Percentiles rank a stretch among this genome's conserved stretches.
These are phyloP conservation scores for Microcera coccophila DNA, from an alignment of 2,329 filamentous ascomycete species.

Conservation along the genomic window DNA sequence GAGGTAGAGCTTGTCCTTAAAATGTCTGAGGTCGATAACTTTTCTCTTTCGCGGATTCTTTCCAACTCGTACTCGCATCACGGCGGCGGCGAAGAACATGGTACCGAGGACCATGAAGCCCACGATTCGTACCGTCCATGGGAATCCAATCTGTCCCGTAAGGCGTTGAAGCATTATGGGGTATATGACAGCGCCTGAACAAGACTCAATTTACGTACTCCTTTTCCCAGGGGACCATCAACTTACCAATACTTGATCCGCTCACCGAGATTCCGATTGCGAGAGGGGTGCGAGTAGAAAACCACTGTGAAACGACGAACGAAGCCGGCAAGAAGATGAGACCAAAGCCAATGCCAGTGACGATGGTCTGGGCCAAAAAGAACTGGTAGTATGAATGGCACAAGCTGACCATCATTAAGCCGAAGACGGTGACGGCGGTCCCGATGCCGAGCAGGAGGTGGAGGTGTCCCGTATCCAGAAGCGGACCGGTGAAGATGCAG, in stretches of 20 bases:
- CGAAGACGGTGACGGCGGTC: constrained; percentile 33
- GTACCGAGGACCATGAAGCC: constrained; percentile 25
- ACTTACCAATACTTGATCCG: constrained; percentile 38
- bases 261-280: constrained; percentile 41
- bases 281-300: constrained; percentile 27
- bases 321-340: background rate
- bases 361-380: constrained; percentile 40
- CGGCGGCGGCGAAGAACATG: constrained; percentile 22
- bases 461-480: constrained; percentile 40
- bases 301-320: background rate
- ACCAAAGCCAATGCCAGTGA: constrained; percentile 38
- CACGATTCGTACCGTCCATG: background rate
- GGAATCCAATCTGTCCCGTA: constrained; percentile 27
- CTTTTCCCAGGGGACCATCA: no score
- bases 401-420: constrained; percentile 38
- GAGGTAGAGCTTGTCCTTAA: constrained; percentile 27
- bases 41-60: constrained; percentile 4
- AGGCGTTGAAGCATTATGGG: constrained; percentile 35
- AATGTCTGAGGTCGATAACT: constrained; percentile 16
- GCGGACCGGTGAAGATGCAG: constrained; percentile 35
- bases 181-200: no score
- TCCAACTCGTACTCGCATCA: background rate
- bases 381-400: constrained; percentile 39
- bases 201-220: no score
- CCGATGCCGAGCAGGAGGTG: constrained; percentile 31